Conservation (phyloP, 192 early-diverging fungal species). For the Rhizophagus clarus region DNA sequence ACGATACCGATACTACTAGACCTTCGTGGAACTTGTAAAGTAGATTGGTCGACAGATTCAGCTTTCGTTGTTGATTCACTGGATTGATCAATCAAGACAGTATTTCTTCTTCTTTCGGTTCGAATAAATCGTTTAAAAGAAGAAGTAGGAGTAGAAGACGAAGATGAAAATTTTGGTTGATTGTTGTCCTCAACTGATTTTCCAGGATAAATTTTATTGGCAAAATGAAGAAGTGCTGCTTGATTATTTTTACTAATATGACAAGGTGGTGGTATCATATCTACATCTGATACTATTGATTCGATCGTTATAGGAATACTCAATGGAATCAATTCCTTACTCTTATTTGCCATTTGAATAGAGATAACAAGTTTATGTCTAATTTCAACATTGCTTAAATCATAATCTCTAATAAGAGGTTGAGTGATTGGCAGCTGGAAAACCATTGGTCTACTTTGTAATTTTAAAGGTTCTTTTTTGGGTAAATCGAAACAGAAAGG, state of each 20-base stretch:
- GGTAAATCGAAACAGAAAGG: slow-evolving; percentile 17
- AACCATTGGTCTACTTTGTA: slow-evolving; percentile 21
- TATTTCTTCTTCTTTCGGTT: background rate
- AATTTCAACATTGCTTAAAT: background rate
- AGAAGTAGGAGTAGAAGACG: background rate
- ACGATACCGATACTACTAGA: background rate
- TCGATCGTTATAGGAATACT: background rate
- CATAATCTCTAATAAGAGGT: slow-evolving; percentile 6
- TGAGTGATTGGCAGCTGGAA: background rate
- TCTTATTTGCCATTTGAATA: background rate
- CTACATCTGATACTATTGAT: background rate
- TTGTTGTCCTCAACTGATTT: background rate
- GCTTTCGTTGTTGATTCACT: background rate
- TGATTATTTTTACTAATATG: background rate
- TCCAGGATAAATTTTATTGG: background rate
- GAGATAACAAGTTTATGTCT: background rate
- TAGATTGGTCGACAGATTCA: background rate
- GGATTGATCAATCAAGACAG: background rate
- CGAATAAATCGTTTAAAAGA: background rate
- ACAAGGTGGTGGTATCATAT: background rate
- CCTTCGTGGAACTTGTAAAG: background rate
- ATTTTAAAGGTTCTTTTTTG: slow-evolving; percentile 5
- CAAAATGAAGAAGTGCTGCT: background rate
- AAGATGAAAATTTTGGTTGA: background rate
- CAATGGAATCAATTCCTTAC: background rate